Base-by-base conservation (phyloP, 2,329 filamentous ascomycete genomes). In the Dactylella cylindrospora region DNA sequence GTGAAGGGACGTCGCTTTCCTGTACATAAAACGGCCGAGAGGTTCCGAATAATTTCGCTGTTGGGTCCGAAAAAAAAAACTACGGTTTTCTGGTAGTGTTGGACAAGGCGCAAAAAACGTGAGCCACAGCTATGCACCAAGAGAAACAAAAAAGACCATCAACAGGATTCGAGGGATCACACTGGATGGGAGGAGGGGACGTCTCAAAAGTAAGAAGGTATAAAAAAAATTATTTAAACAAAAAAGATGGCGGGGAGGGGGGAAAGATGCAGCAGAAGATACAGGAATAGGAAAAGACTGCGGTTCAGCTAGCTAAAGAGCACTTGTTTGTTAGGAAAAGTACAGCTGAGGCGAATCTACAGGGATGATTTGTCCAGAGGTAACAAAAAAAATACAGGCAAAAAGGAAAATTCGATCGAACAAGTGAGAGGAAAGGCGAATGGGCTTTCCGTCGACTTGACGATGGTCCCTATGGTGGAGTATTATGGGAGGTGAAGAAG, bases 1-100 rank as follows among this genome's bases (percentile, higher is more conserved):
- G 70, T 80, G 77, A 69, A 81, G 79, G 72, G 82, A 82, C 66
- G 84, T 84, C 70, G 87, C 76, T 86, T 73, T 89, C 85, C 77
- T 77, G 85, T 76, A 78, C 78, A 78, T 86, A 86, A 75, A 83
- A 76, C 72, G 82, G 74, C 70, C 79, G 77, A 72, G 84, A 81
- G 68, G 77, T 74, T 46, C 55, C 55, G 55, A 53, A 38, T 52
- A 36, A 29, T 61, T 49, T 31, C 55, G 55, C 33, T 43, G 54
- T 46, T 54, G 13, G 36, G 49, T 53, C 25, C 20, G 45, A 45
- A 50, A 25, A 47, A 57, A 47, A 38, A 55, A 22, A 53, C 41
- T 43, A 61, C 46, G 53, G 55, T 49, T 53, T 29, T 41, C 55
- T 61, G 47, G 43, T 36, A 46, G 35, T 35, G 55, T 61, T 53